Evolutionary conservation across 192 early-diverging fungal species (phyloP), one percentile per base, ranked within the genome.

Genomic region (Rhizoclosmatium sp.): DNA sequence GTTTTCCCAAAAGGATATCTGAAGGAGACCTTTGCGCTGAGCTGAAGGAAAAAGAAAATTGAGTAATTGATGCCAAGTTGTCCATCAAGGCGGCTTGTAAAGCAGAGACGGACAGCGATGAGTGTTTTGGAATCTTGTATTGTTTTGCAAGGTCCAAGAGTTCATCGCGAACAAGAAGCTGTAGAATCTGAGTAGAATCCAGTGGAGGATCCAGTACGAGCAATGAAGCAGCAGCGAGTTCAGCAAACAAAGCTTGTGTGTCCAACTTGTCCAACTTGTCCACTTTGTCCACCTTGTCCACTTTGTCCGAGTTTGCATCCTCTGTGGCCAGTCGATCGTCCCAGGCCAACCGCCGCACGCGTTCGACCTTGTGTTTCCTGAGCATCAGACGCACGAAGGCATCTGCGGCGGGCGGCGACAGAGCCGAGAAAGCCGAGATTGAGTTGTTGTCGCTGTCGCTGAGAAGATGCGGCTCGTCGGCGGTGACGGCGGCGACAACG

Each of bases 401-500:
- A 12, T 9, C 19, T 1, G 19, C 44, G 3, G 42, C 75, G 47
- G 14, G 12, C 47, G 21, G 16, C 41, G 58, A 31, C 10, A 82
- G 71, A 4, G 23, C 12, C 56, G 9, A n/a, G 62, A 78, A 82
- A 3, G 71, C 42, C 10, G 56, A 4, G 7, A 78, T 42, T 3
- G 62, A 31, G 2, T 60, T 21, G n/a, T 12, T 14, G 2, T 78
- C 59, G 2, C 46, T 40, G 47, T 21, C 61, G 69, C 72, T 61
- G 64, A 82, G 49, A 5, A 82, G 76, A 47, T 78, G 76, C 4
- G 47, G 10, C 42, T 82, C 81, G 21, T 51, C 21, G 14, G 62
- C 61, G 5, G 10, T 2, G 16, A 82, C 70, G 51, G 49, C 59
- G 4, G 39, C 59, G 59, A 78, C 67, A 39, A 82, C 76, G 2